phyloP scores from a whole-genome alignment of 2,329 filamentous ascomycete genomes.

The Monilinia aucupariae region DNA sequence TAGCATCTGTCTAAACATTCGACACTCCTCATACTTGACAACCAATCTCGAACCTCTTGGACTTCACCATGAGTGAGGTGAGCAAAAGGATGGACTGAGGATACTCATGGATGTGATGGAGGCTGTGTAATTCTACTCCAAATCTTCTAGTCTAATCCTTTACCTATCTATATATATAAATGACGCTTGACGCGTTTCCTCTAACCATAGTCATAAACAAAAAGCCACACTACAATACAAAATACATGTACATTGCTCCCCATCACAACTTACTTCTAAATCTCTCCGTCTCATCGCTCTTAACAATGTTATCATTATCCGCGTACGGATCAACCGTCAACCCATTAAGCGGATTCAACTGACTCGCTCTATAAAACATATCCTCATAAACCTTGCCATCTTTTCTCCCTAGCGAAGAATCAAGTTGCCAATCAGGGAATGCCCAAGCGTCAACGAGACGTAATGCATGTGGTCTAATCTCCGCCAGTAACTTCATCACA shows the following conservation, averaged over 20 bases:
- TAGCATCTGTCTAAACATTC: not conserved
- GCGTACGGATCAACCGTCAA: conserved; percentile 70
- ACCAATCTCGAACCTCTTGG: not conserved
- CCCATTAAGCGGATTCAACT: conserved; percentile 68
- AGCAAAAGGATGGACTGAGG: not conserved
- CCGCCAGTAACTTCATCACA: conserved; percentile 64
- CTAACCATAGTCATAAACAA: not conserved
- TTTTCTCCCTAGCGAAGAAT: conserved; percentile 62
- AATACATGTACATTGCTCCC: not conserved
- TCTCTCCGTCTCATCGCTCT: conserved; percentile 46
- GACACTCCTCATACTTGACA: not conserved
- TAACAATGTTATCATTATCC: conserved; percentile 54
- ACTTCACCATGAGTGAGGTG: not conserved
- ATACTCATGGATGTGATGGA: not conserved
- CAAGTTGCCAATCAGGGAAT: conserved; percentile 73
- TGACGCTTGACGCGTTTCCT: not conserved
- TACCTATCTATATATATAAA: not conserved
- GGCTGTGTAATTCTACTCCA: not conserved
- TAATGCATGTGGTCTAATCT: conserved; percentile 69
- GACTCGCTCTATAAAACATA: conserved; percentile 65
- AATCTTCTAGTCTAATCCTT: not conserved
- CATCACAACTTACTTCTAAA: conserved; percentile 47
- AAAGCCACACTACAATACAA: not conserved
- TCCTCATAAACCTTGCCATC: conserved; percentile 76
- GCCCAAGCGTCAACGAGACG: conserved; percentile 68